These are phyloP conservation scores for Cladorrhinum sp. DNA, from an alignment of 2,329 filamentous ascomycete species.

Conservation along the genomic window DNA sequence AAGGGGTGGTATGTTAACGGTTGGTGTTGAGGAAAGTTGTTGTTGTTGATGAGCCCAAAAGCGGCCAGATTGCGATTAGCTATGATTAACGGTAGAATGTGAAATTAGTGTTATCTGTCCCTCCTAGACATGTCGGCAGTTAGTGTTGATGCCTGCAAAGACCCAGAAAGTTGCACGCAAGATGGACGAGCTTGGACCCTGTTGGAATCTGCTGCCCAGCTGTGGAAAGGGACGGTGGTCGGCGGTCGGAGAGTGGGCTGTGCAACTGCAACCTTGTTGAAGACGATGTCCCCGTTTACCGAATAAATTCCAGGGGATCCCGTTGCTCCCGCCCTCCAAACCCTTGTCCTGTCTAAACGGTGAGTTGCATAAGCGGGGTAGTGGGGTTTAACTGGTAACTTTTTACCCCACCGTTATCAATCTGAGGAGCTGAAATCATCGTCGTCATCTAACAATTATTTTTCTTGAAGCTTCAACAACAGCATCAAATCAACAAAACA, in stretches of 20 bases:
- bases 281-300: conserved; percentile 14
- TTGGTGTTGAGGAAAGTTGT: conserved; percentile 1
- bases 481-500: conserved; percentile 5
- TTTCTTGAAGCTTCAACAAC: background rate
- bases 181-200: conserved; percentile 7
- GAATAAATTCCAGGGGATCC: conserved; percentile 20
- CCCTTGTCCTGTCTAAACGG: conserved; percentile 6
- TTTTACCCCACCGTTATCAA: conserved; percentile 17
- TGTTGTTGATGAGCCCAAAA: no score
- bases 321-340: background rate
- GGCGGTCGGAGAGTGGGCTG: background rate
- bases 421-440: conserved; percentile 3
- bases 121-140: background rate
- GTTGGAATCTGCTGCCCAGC: background rate
- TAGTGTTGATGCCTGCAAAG: background rate
- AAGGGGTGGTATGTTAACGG: background rate
- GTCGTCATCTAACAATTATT: background rate
- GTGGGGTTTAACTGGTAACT: conserved; percentile 2
- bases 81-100: background rate
- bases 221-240: background rate
- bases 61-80: background rate
- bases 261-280: background rate
- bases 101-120: background rate
- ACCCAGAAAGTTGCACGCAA: background rate
- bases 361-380: conserved; percentile 17